Percentiles rank a stretch among this genome's conserved stretches.
These are phyloP conservation scores for Barnettozyma siamensis DNA, from an alignment of 805 yeast genomes.

Conservation along the genomic window DNA sequence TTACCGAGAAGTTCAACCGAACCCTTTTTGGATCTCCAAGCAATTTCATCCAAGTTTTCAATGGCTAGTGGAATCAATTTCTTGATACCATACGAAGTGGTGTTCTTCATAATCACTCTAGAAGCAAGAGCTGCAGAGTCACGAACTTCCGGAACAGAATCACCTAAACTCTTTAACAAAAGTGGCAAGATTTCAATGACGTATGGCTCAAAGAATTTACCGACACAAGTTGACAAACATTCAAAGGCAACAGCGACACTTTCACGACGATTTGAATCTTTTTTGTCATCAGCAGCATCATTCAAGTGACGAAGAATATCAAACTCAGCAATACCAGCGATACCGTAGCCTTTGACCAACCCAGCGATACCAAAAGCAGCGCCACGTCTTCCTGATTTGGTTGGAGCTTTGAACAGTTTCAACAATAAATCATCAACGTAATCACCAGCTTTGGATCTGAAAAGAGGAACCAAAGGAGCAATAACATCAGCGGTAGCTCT, in stretches of 20 bases:
- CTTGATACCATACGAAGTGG: slow-evolving; percentile 89
- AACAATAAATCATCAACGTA: slow-evolving; percentile 56
- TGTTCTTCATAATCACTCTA: slow-evolving; percentile 77
- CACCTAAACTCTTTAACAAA: slow-evolving; percentile 79
- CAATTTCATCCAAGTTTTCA: slow-evolving; percentile 75
- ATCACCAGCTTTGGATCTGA: slow-evolving; percentile 42
- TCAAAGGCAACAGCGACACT: slow-evolving; percentile 86
- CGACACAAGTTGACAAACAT: slow-evolving; percentile 71
- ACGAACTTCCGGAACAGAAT: slow-evolving; percentile 77
- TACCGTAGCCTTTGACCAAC: slow-evolving; percentile 83
- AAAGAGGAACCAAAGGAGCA: slow-evolving; percentile 69
- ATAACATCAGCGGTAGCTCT: slow-evolving; percentile 81
- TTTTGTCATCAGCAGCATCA: slow-evolving; percentile 86
- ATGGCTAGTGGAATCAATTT: slow-evolving; percentile 88
- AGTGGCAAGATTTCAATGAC: slow-evolving; percentile 84
- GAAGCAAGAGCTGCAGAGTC: slow-evolving; percentile 86
- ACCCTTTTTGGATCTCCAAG: slow-evolving; percentile 97
- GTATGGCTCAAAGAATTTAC: slow-evolving; percentile 85
- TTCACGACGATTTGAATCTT: slow-evolving; percentile 67
- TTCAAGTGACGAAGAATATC: slow-evolving; percentile 71
- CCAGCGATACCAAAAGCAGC: slow-evolving; percentile 98
- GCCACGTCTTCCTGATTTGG: slow-evolving; percentile 60
- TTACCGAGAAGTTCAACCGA: slow-evolving; percentile 94
- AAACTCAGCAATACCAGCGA: slow-evolving; percentile 64
- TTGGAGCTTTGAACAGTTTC: slow-evolving; percentile 48